phyloP scores from a whole-genome alignment of 2,329 filamentous ascomycete species.

The Trichoderma sp. region DNA sequence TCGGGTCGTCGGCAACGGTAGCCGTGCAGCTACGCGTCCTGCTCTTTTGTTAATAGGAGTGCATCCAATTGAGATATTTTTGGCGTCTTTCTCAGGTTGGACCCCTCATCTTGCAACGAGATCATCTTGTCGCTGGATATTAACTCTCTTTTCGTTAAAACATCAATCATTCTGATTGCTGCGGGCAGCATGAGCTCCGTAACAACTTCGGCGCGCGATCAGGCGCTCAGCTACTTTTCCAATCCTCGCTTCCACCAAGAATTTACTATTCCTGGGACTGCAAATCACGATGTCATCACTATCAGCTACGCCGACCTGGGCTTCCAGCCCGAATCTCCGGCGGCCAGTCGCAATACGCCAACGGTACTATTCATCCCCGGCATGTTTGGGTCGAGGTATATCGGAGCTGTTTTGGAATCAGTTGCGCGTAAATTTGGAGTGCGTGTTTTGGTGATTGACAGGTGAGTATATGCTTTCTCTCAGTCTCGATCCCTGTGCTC shows the following conservation, averaged over 20 bases:
- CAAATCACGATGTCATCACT: neutral
- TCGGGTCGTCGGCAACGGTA: neutral
- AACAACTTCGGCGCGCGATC: neutral
- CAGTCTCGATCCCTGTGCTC: no score
- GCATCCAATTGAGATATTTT: neutral
- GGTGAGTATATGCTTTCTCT: neutral
- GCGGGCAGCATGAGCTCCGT: neutral
- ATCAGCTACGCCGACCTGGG: slow-evolving; percentile 4
- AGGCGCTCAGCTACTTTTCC: neutral
- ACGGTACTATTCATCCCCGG: slow-evolving; percentile 3
- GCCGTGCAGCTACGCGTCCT: neutral
- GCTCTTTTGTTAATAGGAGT: neutral
- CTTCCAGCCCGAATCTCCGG: neutral
- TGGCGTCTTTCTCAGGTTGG: neutral
- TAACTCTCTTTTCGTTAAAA: neutral
- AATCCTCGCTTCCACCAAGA: neutral
- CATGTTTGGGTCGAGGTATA: slow-evolving; percentile 11
- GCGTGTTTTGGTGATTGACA: neutral
- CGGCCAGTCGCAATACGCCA: neutral
- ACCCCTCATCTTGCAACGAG: neutral
- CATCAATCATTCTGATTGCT: neutral
- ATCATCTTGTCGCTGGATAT: neutral
- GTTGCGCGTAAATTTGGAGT: neutral
- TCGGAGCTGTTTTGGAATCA: neutral
- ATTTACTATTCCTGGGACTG: neutral